These are phyloP conservation scores for Kazachstania taianensis DNA, from an alignment of 805 yeast genomes.

Conservation along the genomic window DNA sequence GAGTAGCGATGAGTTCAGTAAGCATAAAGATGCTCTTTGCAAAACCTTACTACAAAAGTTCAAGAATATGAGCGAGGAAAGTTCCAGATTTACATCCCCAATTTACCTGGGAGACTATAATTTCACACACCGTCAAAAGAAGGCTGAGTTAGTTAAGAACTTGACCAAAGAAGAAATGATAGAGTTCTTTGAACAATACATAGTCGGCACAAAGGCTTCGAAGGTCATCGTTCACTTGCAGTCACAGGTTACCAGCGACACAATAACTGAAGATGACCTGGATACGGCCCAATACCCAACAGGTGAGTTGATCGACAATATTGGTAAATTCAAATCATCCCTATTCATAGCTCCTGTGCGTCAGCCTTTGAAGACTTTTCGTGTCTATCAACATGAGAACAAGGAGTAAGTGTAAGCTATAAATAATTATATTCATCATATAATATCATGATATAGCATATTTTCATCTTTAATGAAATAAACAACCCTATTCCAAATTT, in stretches of 20 bases:
- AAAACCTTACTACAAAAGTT: slow-evolving; percentile 57
- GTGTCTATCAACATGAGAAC: slow-evolving; percentile 1
- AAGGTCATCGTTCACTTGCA: slow-evolving; percentile 53
- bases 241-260: slow-evolving; percentile 32
- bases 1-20: slow-evolving; percentile 53
- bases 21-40: slow-evolving; percentile 59
- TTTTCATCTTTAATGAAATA: not conserved
- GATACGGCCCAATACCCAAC: slow-evolving; percentile 34
- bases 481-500: too few relatives aligned
- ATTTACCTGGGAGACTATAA: slow-evolving; percentile 74
- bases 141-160: slow-evolving; percentile 44
- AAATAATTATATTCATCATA: not conserved
- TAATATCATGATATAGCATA: slow-evolving; percentile 3
- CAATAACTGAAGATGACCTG: slow-evolving; percentile 15
- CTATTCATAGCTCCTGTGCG: slow-evolving; percentile 54
- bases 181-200: slow-evolving; percentile 40
- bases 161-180: slow-evolving; percentile 50
- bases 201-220: slow-evolving; percentile 31
- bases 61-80: slow-evolving; percentile 75
- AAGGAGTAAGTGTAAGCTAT: too few relatives aligned
- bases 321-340: slow-evolving; percentile 47
- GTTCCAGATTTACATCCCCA: slow-evolving; percentile 49
- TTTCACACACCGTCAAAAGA: slow-evolving; percentile 47
- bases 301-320: slow-evolving; percentile 36
- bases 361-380: slow-evolving; percentile 35